Evolutionary conservation across 2,329 filamentous ascomycete species (phyloP), one percentile per base, ranked within the genome.

Genomic region (Mariannaea sp.): DNA sequence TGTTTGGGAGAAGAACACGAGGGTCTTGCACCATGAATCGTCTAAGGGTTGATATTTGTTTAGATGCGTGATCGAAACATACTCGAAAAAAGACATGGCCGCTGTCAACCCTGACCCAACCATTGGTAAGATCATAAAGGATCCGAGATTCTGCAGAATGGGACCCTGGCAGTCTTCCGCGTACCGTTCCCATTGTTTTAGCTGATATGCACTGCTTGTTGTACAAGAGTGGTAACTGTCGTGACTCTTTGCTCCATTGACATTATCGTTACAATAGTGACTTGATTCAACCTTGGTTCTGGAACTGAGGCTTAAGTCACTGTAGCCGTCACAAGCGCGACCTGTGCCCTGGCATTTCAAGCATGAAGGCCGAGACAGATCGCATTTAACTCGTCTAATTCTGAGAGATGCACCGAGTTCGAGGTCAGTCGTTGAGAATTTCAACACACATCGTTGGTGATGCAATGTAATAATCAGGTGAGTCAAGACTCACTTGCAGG

Each of bases 341-440:
- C 71, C 71, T 17, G 71, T 74, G 20, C 69, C 72, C 14, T 50
- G 33, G 56, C 71, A 74, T 65, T 70, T 73, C 43, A 62, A 38
- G 61, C 72, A 73, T 48, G 61, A 68, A 55, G 71, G 71, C 44
- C 12, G 65, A 50, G 67, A 44, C 39, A 66, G 55, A 65, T 74
- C 72, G 53, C 71, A 74, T 65, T 73, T 74, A 13, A 74, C 38
- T 53, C 70, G 65, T 56, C 71, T 64, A 62, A 71, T 73, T 53
- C 72, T 73, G 24, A 26, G 38, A 43, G 22, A 35, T 33, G 27
- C 22, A 47, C 22, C 20, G 14, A 50, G 26, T 49, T 64, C 16
- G 14, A 47, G 26, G 51, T 64, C 30, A 61, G 57, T n/a, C 53
- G 53, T 29, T 32, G 26, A 50, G 24, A 49, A 3, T 43, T 56